These are phyloP conservation scores for Dendrobium huoshanense DNA, from an alignment of 106 monocot species.

Conservation along the genomic window DNA sequence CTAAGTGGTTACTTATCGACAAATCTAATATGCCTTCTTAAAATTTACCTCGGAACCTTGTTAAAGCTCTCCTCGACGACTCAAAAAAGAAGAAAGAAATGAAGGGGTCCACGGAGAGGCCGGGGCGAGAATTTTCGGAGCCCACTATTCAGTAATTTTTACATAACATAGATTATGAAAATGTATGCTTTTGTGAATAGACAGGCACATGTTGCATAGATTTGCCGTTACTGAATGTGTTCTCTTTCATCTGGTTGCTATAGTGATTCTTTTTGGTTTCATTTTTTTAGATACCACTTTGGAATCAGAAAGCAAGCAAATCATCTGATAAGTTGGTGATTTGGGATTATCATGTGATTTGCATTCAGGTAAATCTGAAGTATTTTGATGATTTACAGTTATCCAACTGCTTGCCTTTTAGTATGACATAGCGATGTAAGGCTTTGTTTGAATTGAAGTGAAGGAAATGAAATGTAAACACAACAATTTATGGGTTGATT, in stretches of 20 bases:
- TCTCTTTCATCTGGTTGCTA: neutral
- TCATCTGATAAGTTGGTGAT: constrained; percentile 55
- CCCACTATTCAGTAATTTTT: neutral
- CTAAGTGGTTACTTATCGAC: too few species aligned
- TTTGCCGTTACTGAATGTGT: neutral
- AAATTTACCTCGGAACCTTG: too few species aligned
- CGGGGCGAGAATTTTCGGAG: too few species aligned
- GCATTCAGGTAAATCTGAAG: constrained; percentile 66
- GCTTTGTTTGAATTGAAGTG: neutral
- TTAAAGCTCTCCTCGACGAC: too few species aligned
- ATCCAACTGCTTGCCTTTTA: neutral
- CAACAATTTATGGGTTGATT: neutral
- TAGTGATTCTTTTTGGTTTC: neutral
- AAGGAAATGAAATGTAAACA: neutral
- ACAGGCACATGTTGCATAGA: neutral
- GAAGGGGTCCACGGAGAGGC: too few species aligned
- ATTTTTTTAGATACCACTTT: constrained; percentile 61
- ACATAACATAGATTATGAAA: neutral
- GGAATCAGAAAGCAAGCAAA: constrained; percentile 78
- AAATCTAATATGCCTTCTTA: too few species aligned
- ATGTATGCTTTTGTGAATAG: neutral
- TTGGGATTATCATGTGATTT: constrained; percentile 98
- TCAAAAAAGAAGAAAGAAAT: too few species aligned
- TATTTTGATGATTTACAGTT: neutral
- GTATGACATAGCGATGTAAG: neutral